Evolutionary conservation across 352 stramenopile species (phyloP).

Genomic region (Aphanomyces euteiches): DNA sequence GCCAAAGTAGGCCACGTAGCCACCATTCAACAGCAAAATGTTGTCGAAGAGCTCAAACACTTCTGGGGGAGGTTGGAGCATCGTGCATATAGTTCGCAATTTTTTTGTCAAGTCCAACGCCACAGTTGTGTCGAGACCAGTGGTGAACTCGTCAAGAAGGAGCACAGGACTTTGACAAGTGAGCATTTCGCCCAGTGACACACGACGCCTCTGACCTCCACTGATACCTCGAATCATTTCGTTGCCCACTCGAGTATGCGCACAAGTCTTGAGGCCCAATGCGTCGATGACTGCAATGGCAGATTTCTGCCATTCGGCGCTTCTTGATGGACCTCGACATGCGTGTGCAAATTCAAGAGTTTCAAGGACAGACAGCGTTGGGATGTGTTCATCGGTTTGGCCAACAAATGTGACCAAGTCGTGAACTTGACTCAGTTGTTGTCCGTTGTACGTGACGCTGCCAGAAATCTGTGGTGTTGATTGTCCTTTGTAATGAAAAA

Average conservation of each 20-base stretch:
- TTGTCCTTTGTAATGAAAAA: conserved; percentile 17
- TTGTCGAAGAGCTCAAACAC: conserved; percentile 86
- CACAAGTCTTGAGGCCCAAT: conserved; percentile 37
- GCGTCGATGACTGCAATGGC: conserved; percentile 47
- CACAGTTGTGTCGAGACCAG: conserved; percentile 33
- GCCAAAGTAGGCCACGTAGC: conserved; percentile 64
- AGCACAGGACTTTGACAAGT: conserved; percentile 17
- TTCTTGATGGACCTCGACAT: conserved; percentile 21
- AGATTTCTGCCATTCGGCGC: conserved; percentile 17
- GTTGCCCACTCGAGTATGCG: conserved; percentile 26
- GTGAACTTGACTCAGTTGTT: not conserved
- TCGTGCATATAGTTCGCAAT: conserved; percentile 40
- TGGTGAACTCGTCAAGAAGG: conserved; percentile 30
- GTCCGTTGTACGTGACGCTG: conserved; percentile 15
- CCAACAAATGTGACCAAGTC: conserved; percentile 28
- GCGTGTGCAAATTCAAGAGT: conserved; percentile 36
- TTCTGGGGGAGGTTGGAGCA: conserved; percentile 74
- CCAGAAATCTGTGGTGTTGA: not conserved
- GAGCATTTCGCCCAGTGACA: conserved; percentile 29
- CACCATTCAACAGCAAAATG: conserved; percentile 69
- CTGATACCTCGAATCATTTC: conserved; percentile 31
- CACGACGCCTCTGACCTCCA: conserved; percentile 16
- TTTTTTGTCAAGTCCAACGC: conserved; percentile 45
- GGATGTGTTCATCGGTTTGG: conserved; percentile 34
- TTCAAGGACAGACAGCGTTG: conserved; percentile 33